These are phyloP conservation scores for Zasmidium cellare DNA, from an alignment of 2,329 filamentous ascomycete species.

Conservation along the genomic window DNA sequence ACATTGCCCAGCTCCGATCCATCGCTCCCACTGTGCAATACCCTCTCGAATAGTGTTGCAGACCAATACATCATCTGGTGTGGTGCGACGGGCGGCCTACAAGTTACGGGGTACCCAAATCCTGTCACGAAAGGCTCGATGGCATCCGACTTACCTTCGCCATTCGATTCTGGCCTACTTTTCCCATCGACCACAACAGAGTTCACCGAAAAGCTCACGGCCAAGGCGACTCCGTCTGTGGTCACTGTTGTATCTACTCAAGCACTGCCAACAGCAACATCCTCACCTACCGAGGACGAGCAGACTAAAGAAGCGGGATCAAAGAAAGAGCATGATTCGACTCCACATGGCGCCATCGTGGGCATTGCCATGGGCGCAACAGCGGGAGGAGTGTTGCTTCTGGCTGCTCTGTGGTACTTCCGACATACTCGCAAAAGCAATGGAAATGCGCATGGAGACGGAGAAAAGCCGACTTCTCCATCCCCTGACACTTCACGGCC, in stretches of 20 bases:
- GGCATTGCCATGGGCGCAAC: too few relatives aligned
- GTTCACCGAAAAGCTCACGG: too few relatives aligned
- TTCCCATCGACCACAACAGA: neutral
- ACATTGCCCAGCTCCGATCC: conserved; percentile 1
- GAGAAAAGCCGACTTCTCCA: too few relatives aligned
- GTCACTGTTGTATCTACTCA: neutral
- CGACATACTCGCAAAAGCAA: too few relatives aligned
- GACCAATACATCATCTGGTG: conserved; percentile 4
- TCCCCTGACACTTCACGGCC: neutral
- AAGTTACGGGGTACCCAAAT: neutral
- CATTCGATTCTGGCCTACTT: neutral
- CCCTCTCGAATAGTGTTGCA: neutral
- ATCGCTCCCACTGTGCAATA: conserved; percentile 10
- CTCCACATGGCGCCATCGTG: neutral
- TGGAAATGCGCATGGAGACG: too few relatives aligned
- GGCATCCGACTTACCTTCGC: neutral
- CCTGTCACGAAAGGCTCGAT: neutral
- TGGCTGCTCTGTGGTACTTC: too few relatives aligned
- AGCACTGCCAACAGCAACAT: neutral
- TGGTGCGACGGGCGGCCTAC: neutral
- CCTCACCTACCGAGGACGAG: neutral
- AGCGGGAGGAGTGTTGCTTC: too few relatives aligned
- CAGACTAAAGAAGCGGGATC: too few relatives aligned
- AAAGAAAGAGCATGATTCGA: too few relatives aligned
- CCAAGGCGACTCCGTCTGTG: too few relatives aligned